Percentiles rank a stretch among this genome's conserved stretches.
Evolutionary conservation across 441 rosid species (phyloP).

Genomic region (Geranium incanum): DNA sequence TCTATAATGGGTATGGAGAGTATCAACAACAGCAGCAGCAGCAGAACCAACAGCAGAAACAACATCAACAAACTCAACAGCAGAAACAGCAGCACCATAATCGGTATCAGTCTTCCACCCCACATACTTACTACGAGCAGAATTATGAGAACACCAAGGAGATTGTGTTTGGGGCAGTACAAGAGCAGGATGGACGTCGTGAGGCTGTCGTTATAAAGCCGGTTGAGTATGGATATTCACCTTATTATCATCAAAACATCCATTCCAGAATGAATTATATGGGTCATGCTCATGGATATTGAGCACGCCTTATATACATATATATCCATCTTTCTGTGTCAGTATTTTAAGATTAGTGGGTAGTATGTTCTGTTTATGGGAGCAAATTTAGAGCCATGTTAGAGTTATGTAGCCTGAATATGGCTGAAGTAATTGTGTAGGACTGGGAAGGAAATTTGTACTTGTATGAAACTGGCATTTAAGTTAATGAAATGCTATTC

Average conservation of each 20-base stretch:
- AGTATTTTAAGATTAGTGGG: neutral
- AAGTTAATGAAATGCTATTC: neutral
- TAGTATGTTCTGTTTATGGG: conserved; percentile 2
- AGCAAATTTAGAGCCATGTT: neutral
- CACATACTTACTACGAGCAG: conserved; percentile 67
- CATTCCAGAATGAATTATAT: conserved; percentile 35
- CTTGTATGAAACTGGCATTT: conserved; percentile 2
- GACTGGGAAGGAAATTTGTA: neutral
- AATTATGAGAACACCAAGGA: conserved; percentile 70
- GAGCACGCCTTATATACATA: conserved; percentile 17
- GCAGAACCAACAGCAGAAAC: neutral
- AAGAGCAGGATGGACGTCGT: conserved; percentile 48
- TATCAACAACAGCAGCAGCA: conserved; percentile 36
- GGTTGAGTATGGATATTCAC: conserved; percentile 41
- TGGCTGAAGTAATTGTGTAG: neutral
- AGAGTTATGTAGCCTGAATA: neutral
- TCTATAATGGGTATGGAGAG: conserved; percentile 59
- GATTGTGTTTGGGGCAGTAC: conserved; percentile 78
- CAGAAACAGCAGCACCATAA: conserved; percentile 55
- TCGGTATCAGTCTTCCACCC: conserved; percentile 57
- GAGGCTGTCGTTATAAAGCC: conserved; percentile 43
- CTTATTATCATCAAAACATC: conserved; percentile 42
- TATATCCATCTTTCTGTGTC: neutral
- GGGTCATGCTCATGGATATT: conserved; percentile 43
- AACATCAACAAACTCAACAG: conserved; percentile 21